Base-by-base conservation (phyloP, 163 green algal genomes). In the Chloromonas sp. region DNA sequence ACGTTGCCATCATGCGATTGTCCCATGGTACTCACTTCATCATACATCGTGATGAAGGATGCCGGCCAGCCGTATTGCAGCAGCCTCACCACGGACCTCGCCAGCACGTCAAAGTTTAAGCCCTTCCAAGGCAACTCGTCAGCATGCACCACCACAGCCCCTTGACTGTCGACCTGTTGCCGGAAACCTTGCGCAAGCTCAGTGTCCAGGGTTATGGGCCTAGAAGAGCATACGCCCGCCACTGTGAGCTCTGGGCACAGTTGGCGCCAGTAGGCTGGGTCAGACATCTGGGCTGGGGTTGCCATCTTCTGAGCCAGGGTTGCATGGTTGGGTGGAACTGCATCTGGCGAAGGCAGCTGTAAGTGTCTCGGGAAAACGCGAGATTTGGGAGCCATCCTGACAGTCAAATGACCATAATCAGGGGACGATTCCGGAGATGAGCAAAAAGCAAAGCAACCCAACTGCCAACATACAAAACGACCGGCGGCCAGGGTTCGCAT, bases 41-140 rank as follows among this genome's bases (percentile, higher is more conserved):
- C 90, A 76, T 89, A 94, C 88, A 93, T 82, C 5, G 91, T 1
- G 57, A 94, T 61, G 84, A 92, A 90, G 71, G 88, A 88, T 0
- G 91, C 58, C 0, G 89, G 88, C 87, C 90, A 94, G 81, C 91
- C 91, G n/a, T 88, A 14, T 36, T 85, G 86, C 79, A 89, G 83
- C n/a, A 94, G 86, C 0, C 14, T 60, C 57, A 88, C 84, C 2
- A 92, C 84, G 14, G 71, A 83, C 14, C 5, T 14, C 13, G 87
- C 86, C 1, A 93, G 61, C 1, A 3, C 58, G 1, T 79, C 1
- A 3, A 87, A 59, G 78, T 86, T 57, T 0, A 89, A 57, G 2
- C 66, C 1, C 79, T 80, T 87, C 80, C 79, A 79, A 3, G 3
- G 58, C 1, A 36, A 11, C 62, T 78, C 0, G 0, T 58, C 1